Percentiles rank a stretch among this genome's conserved stretches.
phyloP scores from a whole-genome alignment of 257 asterid species.

The Solanum gandarillasii region DNA sequence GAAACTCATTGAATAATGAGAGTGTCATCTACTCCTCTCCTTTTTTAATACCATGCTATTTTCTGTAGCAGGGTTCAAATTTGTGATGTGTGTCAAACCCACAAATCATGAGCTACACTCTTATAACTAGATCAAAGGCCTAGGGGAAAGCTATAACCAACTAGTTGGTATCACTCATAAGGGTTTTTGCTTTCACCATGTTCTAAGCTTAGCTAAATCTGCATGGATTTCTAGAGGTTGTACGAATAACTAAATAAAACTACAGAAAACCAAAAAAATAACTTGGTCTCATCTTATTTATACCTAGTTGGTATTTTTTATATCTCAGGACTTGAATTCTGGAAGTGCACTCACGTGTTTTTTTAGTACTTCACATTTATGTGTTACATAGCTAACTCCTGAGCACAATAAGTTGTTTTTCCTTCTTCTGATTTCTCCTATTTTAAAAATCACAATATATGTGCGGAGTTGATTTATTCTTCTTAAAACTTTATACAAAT shows the following conservation, averaged over 20 bases:
- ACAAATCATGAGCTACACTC: neutral
- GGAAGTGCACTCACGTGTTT: neutral
- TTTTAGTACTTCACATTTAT: neutral
- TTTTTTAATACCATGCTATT: neutral
- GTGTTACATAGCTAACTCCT: neutral
- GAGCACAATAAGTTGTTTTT: neutral
- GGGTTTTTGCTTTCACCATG: neutral
- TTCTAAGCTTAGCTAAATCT: neutral
- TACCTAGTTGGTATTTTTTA: neutral
- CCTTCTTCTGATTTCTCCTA: neutral
- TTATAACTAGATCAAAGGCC: neutral
- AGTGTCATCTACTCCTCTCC: neutral
- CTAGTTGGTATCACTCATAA: neutral
- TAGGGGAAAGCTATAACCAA: neutral
- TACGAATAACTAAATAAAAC: neutral
- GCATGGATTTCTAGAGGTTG: neutral
- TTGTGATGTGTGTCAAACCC: neutral
- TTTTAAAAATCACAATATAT: neutral
- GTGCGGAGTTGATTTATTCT: neutral
- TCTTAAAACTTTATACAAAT: neutral
- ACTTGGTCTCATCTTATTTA: neutral
- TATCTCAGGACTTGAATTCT: neutral
- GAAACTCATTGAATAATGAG: neutral
- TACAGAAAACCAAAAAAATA: neutral
- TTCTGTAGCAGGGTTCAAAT: neutral